Percentiles rank a stretch among this genome's conserved stretches.
These are phyloP conservation scores for Xylariaceae sp. DNA, from an alignment of 2,329 filamentous ascomycete genomes.

Conservation along the genomic window DNA sequence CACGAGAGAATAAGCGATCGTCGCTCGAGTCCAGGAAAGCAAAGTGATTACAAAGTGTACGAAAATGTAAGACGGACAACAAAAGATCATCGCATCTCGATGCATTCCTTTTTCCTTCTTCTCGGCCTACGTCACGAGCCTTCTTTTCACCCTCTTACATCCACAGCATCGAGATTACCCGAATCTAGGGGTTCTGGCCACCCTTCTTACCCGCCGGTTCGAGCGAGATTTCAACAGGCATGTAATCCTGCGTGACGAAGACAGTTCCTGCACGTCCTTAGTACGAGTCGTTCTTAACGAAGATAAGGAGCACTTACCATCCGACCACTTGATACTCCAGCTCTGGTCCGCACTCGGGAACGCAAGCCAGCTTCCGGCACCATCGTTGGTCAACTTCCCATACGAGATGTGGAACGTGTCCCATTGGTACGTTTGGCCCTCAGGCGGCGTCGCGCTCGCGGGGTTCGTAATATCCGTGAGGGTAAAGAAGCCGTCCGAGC, in stretches of 20 bases:
- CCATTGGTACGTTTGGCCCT: conserved; percentile 31
- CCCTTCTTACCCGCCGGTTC: conserved; percentile 26
- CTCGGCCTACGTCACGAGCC: conserved; percentile 10
- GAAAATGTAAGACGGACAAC: neutral
- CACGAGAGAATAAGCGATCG: conserved; percentile 28
- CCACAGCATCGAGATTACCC: conserved; percentile 12
- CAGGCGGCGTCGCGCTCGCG: conserved; percentile 20
- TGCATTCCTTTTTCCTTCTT: neutral
- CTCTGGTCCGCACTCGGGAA: conserved; percentile 27
- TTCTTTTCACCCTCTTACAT: neutral
- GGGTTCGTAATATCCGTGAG: conserved; percentile 35
- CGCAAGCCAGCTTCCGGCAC: conserved; percentile 33
- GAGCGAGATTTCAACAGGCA: conserved; percentile 33
- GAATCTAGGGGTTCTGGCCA: conserved; percentile 14
- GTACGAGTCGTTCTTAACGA: neutral
- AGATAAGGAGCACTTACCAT: conserved; percentile 30
- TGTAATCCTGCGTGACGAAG: conserved; percentile 32
- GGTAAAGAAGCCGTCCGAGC: conserved; percentile 30
- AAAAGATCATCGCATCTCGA: neutral
- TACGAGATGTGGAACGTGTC: conserved; percentile 31
- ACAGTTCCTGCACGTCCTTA: conserved; percentile 19
- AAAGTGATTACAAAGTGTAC: neutral
- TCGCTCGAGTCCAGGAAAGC: conserved; percentile 2
- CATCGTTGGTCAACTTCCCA: conserved; percentile 24
- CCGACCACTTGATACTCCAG: conserved; percentile 36